Conservation (phyloP, 148 eudicot genomes). For the Chenopodium suecicum region DNA sequence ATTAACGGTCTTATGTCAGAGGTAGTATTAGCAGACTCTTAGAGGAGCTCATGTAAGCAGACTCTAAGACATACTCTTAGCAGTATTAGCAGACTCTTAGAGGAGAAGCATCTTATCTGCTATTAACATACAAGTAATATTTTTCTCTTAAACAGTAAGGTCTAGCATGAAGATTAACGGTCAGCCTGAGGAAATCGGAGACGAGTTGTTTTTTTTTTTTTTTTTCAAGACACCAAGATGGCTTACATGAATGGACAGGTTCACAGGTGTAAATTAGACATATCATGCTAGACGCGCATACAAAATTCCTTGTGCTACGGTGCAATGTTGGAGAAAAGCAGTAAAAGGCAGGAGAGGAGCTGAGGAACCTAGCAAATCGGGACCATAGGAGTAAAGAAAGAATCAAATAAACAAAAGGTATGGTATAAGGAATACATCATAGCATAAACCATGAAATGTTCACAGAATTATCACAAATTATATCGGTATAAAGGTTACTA, state of each 20-base stretch:
- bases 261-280: not conserved
- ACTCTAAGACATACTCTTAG: too few species aligned
- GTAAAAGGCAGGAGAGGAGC: too few species aligned
- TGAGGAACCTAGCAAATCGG: not conserved
- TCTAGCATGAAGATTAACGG: too few species aligned
- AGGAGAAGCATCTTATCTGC: too few species aligned
- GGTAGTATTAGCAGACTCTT: too few species aligned
- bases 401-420: not conserved
- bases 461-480: not conserved
- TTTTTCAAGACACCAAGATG: not conserved
- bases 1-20: too few species aligned
- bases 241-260: not conserved
- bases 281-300: not conserved
- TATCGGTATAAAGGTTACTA: not conserved
- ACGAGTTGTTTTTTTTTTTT: too few species aligned
- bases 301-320: not conserved
- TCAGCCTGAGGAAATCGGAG: too few species aligned
- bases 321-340: not conserved
- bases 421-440: not conserved
- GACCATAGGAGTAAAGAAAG: not conserved
- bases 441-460: not conserved
- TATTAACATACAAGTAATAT: too few species aligned
- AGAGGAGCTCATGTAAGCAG: too few species aligned
- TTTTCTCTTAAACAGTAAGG: too few species aligned
- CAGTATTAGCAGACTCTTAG: too few species aligned